Evolutionary conservation across 768 basidiomycete genomes (phyloP).

Genomic region (Pleurotus eryngii): DNA sequence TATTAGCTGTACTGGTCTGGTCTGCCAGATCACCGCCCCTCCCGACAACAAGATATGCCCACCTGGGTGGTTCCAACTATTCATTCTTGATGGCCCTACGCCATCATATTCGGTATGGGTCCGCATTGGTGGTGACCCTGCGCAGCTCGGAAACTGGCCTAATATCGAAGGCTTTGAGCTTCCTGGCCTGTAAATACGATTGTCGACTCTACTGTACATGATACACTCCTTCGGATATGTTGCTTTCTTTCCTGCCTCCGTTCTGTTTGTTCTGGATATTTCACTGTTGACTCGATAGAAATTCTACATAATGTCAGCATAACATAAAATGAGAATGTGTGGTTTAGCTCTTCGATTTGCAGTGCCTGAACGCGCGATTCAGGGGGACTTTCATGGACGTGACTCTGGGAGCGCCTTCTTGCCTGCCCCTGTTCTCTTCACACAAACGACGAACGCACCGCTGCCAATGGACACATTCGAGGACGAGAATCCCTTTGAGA

Average conservation of each 20-base stretch:
- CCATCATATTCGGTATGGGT: slow-evolving; percentile 75
- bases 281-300: too few species aligned
- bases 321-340: too few species aligned
- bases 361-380: too few species aligned
- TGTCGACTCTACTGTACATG: too few species aligned
- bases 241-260: background rate
- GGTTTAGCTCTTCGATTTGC: too few species aligned
- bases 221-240: background rate
- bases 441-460: background rate
- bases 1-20: slow-evolving; percentile 64
- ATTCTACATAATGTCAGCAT: too few species aligned
- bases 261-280: background rate
- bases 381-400: too few species aligned
- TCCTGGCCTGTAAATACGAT: slow-evolving; percentile 51
- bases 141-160: slow-evolving; percentile 70
- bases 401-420: too few species aligned
- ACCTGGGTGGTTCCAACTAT: slow-evolving; percentile 76
- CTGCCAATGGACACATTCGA: slow-evolving; percentile 46
- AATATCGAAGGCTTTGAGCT: slow-evolving; percentile 60
- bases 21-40: slow-evolving; percentile 75
- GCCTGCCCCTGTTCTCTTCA: background rate
- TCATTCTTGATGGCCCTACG: slow-evolving; percentile 74
- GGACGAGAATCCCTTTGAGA: slow-evolving; percentile 68
- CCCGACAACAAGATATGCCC: slow-evolving; percentile 67
- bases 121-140: slow-evolving; percentile 77